Conservation (phyloP, 2,329 filamentous ascomycete species). For the Pestalotiopsis fici region DNA sequence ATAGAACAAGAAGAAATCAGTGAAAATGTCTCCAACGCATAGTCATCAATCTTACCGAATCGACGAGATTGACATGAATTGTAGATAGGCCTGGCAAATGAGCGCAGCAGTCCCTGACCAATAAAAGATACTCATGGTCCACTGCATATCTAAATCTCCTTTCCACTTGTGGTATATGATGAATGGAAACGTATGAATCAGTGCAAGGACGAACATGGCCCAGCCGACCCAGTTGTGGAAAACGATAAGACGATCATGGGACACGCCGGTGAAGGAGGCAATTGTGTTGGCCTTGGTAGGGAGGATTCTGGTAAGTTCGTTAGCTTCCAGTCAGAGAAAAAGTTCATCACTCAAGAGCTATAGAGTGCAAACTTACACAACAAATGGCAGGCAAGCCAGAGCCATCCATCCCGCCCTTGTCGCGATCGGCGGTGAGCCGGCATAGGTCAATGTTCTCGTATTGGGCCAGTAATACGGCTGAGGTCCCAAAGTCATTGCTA, state of each 20-base stretch:
- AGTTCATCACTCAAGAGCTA: background rate
- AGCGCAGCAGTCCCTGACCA: slow-evolving; percentile 58
- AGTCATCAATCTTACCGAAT: slow-evolving; percentile 41
- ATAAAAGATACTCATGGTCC: slow-evolving; percentile 46
- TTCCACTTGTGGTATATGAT: slow-evolving; percentile 51
- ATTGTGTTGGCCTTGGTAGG: slow-evolving; percentile 59
- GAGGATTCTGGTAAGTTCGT: slow-evolving; percentile 34
- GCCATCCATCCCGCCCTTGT: slow-evolving; percentile 54
- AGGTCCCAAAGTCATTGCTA: slow-evolving; percentile 48
- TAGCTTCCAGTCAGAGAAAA: background rate
- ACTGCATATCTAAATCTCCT: slow-evolving; percentile 48
- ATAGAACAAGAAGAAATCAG: too few relatives aligned
- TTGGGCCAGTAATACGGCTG: slow-evolving; percentile 59
- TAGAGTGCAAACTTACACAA: slow-evolving; percentile 34
- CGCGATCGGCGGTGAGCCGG: slow-evolving; percentile 53
- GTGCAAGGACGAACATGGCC: slow-evolving; percentile 56
- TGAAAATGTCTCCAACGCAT: background rate
- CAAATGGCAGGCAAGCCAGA: slow-evolving; percentile 51
- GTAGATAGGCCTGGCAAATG: slow-evolving; percentile 54
- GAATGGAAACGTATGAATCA: slow-evolving; percentile 62
- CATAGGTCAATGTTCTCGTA: slow-evolving; percentile 38
- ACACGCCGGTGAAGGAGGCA: slow-evolving; percentile 52
- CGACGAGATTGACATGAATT: slow-evolving; percentile 50
- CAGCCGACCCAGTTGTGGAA: slow-evolving; percentile 56
- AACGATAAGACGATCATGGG: slow-evolving; percentile 59